Conservation (phyloP, 768 basidiomycete species). For the Cantharellus cinnabarinus region DNA sequence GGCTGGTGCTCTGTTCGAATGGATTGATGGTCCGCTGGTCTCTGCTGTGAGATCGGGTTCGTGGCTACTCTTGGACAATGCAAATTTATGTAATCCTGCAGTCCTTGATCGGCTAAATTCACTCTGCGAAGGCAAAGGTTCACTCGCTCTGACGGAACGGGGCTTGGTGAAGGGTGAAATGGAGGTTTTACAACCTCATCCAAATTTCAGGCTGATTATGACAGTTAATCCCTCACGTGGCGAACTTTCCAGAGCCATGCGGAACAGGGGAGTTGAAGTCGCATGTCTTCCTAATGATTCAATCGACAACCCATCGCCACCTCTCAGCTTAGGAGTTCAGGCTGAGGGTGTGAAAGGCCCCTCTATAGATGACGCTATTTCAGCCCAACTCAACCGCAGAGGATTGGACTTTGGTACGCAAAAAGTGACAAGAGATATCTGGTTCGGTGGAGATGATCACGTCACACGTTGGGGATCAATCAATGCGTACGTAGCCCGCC, state of each 20-base stretch:
- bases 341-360: too few relatives aligned
- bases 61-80: slow-evolving; percentile 82
- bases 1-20: slow-evolving; percentile 36
- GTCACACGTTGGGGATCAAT: too few relatives aligned
- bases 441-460: too few relatives aligned
- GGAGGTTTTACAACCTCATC: slow-evolving; percentile 60
- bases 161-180: slow-evolving; percentile 63
- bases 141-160: slow-evolving; percentile 69
- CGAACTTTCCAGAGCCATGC: slow-evolving; percentile 93
- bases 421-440: too few relatives aligned
- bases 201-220: slow-evolving; percentile 86
- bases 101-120: slow-evolving; percentile 94
- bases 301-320: too few relatives aligned
- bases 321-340: too few relatives aligned
- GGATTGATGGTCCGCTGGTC: slow-evolving; percentile 87
- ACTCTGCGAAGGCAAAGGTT: slow-evolving; percentile 74
- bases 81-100: slow-evolving; percentile 87
- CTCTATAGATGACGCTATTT: too few relatives aligned
- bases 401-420: too few relatives aligned
- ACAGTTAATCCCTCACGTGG: slow-evolving; percentile 77
- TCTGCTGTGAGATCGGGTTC: slow-evolving; percentile 67
- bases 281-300: slow-evolving; percentile 6
- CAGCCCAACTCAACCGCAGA: too few relatives aligned
- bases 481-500: too few relatives aligned
- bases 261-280: slow-evolving; percentile 87